Base-by-base conservation (phyloP, 108 stramenopile genomes). In the Pseudonitzschia pungens region DNA sequence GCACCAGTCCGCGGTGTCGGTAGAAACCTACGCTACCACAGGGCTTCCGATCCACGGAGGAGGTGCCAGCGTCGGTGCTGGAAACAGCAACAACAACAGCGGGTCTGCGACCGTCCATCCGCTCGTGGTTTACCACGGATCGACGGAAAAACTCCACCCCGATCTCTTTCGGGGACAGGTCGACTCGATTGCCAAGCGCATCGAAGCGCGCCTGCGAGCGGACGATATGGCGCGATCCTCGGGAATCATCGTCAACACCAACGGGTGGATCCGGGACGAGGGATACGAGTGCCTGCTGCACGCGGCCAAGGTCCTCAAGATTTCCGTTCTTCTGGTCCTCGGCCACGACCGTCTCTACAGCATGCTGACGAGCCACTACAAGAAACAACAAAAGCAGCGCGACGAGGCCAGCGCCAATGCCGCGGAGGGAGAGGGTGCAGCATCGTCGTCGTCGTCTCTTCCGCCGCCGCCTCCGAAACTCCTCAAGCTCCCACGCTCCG, bases 311-410 rank as follows among this genome's bases (percentile, higher is more conserved):
- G 80, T 88, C 22, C 69, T 96, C 22, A 69, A 81, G 20, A 93
- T 96, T 18, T 79, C 86, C 44, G 88, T 93, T 27, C 79, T 96
- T 22, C 65, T 96, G 53, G 85, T 96, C 0, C 27, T 96, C 73
- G 94, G 94, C 14, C 92, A 96, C 71, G 94, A 96, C 86, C 84
- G 91, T 71, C 63, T 96, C 58, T 96, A 96, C 78, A 88, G 85
- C 69, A 90, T 92, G 86, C 42, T 95, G 45, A 81, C 78, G 28
- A 87, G 75, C 41, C 78, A 89, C 56, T 86, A 88, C 54, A 83
- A 86, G 65, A 86, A 87, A 59, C 43, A 67, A 21, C 43, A 68
- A 33, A 27, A 58, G 28, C 33, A 62, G 15, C 33, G 62, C 74
- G 62, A 72, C 66, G 63, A 55, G 53, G 27, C 29, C 16, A 60